Percentiles rank a stretch among this genome's conserved stretches.
Evolutionary conservation across 495 filamentous ascomycete species (phyloP).

Genomic region (Talaromyces wortmannii): DNA sequence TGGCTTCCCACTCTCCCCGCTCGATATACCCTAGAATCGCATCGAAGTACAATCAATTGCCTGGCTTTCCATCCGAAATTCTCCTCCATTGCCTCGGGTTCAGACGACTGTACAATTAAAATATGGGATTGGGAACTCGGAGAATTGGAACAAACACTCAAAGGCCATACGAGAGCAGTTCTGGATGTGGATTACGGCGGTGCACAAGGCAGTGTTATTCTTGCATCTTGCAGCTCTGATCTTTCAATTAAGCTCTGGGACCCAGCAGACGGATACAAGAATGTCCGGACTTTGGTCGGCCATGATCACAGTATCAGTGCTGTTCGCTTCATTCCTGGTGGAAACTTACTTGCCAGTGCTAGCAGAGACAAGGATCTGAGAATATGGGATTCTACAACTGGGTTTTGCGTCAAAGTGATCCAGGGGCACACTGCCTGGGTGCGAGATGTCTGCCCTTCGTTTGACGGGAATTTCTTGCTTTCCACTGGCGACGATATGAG

Average conservation of each 20-base stretch:
- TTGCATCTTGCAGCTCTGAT: slow-evolving; percentile 87
- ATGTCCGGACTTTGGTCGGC: slow-evolving; percentile 84
- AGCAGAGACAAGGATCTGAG: slow-evolving; percentile 77
- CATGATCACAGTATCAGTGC: slow-evolving; percentile 90
- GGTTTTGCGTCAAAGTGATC: slow-evolving; percentile 63
- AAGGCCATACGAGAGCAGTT: slow-evolving; percentile 88
- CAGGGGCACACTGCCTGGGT: slow-evolving; percentile 82
- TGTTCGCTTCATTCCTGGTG: slow-evolving; percentile 77
- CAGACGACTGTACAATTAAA: slow-evolving; percentile 90
- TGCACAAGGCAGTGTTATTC: slow-evolving; percentile 73
- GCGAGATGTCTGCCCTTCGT: slow-evolving; percentile 72
- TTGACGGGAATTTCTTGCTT: slow-evolving; percentile 76
- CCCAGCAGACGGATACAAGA: slow-evolving; percentile 89
- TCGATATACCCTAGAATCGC: slow-evolving; percentile 77
- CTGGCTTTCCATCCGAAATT: slow-evolving; percentile 95
- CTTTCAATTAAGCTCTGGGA: slow-evolving; percentile 97
- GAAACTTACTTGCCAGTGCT: slow-evolving; percentile 75
- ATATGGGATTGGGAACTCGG: slow-evolving; percentile 99
- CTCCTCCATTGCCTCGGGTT: slow-evolving; percentile 84
- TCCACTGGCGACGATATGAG: slow-evolving; percentile 79
- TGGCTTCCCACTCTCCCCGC: slow-evolving; percentile 83
- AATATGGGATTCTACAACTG: slow-evolving; percentile 91
- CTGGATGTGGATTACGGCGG: slow-evolving; percentile 90
- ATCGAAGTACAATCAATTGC: slow-evolving; percentile 74
- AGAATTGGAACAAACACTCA: slow-evolving; percentile 84